Conservation (phyloP, 108 stramenopile genomes). For the Pseudonitzschia multistriata region DNA sequence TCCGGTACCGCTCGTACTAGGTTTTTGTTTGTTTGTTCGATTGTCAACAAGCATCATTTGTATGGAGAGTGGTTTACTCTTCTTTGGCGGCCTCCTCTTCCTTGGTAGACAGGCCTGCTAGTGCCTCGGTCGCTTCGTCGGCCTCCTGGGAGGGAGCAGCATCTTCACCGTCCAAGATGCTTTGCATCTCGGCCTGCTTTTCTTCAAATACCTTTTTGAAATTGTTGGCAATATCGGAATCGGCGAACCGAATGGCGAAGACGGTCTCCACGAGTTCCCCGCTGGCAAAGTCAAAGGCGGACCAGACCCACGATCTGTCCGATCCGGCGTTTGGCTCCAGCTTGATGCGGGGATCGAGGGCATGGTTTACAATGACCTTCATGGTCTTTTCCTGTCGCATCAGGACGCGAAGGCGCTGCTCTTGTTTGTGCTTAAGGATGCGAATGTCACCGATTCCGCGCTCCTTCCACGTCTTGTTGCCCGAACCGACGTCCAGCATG, state of each 20-base stretch:
- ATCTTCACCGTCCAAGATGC: slow-evolving; percentile 83
- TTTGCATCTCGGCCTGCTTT: slow-evolving; percentile 86
- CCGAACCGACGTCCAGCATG: slow-evolving; percentile 95
- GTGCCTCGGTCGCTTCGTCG: slow-evolving; percentile 84
- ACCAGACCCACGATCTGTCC: slow-evolving; percentile 98
- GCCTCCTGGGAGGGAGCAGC: slow-evolving; percentile 62
- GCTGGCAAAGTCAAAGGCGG: slow-evolving; percentile 95
- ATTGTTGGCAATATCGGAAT: slow-evolving; percentile 87
- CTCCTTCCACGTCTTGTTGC: slow-evolving; percentile 97
- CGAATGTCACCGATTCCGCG: slow-evolving; percentile 96
- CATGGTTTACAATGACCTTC: slow-evolving; percentile 98
- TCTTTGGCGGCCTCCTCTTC: slow-evolving; percentile 37
- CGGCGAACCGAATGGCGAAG: slow-evolving; percentile 94
- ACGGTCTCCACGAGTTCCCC: slow-evolving; percentile 93
- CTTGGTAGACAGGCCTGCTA: slow-evolving; percentile 69
- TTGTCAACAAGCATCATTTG: too few relatives aligned
- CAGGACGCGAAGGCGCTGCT: slow-evolving; percentile 84
- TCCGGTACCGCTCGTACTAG: too few relatives aligned
- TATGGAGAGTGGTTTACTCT: slow-evolving; percentile 1
- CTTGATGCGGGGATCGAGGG: slow-evolving; percentile 93
- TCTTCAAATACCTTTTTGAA: slow-evolving; percentile 91
- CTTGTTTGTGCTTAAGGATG: slow-evolving; percentile 93
- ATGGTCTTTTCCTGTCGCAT: slow-evolving; percentile 99
- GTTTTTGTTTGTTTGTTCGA: too few relatives aligned
- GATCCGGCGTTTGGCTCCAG: slow-evolving; percentile 93